A percentile compares a stretch with the other conserved stretches of the same genome.
Conservation (phyloP, 1,284 basidiomycete species). For the Tilletia horrida region DNA sequence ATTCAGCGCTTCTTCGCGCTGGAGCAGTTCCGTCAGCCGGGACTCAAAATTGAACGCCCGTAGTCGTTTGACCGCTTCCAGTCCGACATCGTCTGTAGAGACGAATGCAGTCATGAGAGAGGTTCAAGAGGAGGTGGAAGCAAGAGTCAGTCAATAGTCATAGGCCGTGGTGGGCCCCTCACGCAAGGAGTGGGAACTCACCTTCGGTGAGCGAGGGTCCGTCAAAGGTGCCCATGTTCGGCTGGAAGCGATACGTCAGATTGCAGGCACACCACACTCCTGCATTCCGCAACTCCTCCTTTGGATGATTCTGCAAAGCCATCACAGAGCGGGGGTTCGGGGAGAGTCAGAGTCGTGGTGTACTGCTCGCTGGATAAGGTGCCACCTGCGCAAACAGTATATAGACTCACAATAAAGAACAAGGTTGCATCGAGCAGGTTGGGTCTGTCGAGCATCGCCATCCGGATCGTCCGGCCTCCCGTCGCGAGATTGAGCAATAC, state of each 20-base stretch:
- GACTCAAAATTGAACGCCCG: conserved; percentile 28
- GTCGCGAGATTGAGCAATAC: conserved; percentile 47
- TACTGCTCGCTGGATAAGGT: background rate
- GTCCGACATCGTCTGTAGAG: background rate
- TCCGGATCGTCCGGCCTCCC: conserved; percentile 35
- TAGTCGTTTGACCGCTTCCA: conserved; percentile 28
- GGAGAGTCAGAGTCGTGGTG: too few species aligned
- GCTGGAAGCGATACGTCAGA: conserved; percentile 24
- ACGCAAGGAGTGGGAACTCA: conserved; percentile 1
- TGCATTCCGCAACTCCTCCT: conserved; percentile 31
- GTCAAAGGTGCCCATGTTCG: background rate
- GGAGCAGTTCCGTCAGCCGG: conserved; percentile 27
- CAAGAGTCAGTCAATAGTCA: background rate
- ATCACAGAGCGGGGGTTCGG: background rate
- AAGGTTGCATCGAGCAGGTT: conserved; percentile 42
- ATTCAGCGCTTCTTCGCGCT: conserved; percentile 30
- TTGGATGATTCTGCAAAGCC: conserved; percentile 29
- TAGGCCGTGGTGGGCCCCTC: too few species aligned
- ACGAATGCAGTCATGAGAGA: background rate
- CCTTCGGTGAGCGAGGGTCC: background rate
- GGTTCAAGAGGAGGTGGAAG: background rate
- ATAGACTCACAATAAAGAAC: conserved; percentile 30
- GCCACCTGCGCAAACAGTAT: conserved; percentile 3
- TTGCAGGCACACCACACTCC: conserved; percentile 31
- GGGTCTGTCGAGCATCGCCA: conserved; percentile 30